Percentiles rank a stretch among this genome's conserved stretches.
phyloP scores from a whole-genome alignment of 192 early-diverging fungal species.

The Podila epicladia region DNA sequence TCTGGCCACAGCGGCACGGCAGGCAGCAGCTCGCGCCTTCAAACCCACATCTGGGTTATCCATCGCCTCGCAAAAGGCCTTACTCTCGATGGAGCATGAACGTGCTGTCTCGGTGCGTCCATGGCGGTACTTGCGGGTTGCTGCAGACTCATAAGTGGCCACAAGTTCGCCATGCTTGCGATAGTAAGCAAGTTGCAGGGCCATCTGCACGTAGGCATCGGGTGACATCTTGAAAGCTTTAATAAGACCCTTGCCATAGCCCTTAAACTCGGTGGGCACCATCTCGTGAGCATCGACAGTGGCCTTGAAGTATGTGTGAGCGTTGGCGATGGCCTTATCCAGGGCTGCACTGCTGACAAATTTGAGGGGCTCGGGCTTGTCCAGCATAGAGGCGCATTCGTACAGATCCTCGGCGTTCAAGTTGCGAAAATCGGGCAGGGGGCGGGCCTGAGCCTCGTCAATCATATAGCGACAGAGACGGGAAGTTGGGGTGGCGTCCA shows the following conservation, averaged over 20 bases:
- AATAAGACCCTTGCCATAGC: slow-evolving; percentile 70
- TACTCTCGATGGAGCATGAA: slow-evolving; percentile 75
- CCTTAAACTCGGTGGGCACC: slow-evolving; percentile 71
- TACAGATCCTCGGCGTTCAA: slow-evolving; percentile 42
- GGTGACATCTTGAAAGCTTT: slow-evolving; percentile 63
- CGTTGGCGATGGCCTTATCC: slow-evolving; percentile 61
- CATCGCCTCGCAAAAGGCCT: slow-evolving; percentile 76
- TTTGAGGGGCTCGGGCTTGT: slow-evolving; percentile 58
- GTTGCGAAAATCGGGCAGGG: slow-evolving; percentile 32
- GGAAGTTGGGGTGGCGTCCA: slow-evolving; percentile 85
- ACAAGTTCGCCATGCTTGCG: slow-evolving; percentile 71
- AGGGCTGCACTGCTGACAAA: slow-evolving; percentile 66
- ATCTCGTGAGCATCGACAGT: slow-evolving; percentile 71
- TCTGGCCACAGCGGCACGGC: slow-evolving; percentile 69
- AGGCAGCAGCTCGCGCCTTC: slow-evolving; percentile 56
- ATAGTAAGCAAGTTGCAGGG: slow-evolving; percentile 87
- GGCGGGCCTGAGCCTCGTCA: slow-evolving; percentile 53
- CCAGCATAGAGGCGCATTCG: slow-evolving; percentile 29
- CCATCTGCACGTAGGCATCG: slow-evolving; percentile 91
- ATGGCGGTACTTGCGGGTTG: slow-evolving; percentile 82
- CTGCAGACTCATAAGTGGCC: slow-evolving; percentile 87
- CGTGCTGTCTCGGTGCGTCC: slow-evolving; percentile 92
- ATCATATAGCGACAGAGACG: slow-evolving; percentile 77
- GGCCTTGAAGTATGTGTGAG: slow-evolving; percentile 71
- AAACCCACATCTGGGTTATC: slow-evolving; percentile 56